Percentiles rank a stretch among this genome's conserved stretches.
phyloP scores from a whole-genome alignment of 306 rosid species.

The Prinsepia uniflora region DNA sequence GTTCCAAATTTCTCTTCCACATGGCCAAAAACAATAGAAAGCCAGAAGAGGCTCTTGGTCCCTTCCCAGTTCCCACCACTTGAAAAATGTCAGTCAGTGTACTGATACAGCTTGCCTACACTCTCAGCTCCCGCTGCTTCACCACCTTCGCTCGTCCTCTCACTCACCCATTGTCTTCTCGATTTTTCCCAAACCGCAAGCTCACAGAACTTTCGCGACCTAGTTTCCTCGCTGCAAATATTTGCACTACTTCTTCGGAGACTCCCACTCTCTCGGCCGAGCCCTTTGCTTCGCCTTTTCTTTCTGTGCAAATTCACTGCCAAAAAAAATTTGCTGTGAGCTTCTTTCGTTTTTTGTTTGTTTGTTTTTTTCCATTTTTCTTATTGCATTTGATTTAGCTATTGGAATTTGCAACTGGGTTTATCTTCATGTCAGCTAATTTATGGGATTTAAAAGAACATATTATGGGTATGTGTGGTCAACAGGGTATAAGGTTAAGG shows the following conservation, averaged over 20 bases:
- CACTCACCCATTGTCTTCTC: conserved; percentile 19
- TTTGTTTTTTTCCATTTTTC: not conserved
- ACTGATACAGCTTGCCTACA: conserved; percentile 38
- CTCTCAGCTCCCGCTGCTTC: conserved; percentile 25
- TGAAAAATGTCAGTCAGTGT: conserved; percentile 31
- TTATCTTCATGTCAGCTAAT: not conserved
- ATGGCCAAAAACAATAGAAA: not conserved
- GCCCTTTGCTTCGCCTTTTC: conserved; percentile 38
- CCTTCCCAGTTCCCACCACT: not conserved
- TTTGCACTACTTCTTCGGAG: conserved; percentile 31
- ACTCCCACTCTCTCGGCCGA: conserved; percentile 10
- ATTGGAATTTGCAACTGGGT: not conserved
- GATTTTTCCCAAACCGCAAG: conserved; percentile 29
- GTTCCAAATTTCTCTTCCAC: too few species aligned
- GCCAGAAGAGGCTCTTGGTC: not conserved
- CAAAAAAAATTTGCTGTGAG: conserved; percentile 60
- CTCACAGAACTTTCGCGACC: conserved; percentile 18
- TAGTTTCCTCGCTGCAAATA: conserved; percentile 18
- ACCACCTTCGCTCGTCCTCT: conserved; percentile 22
- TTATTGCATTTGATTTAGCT: not conserved
- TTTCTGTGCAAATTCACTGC: conserved; percentile 62
- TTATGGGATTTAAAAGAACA: not conserved
- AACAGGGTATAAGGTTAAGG: not conserved
- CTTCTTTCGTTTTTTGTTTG: not conserved
- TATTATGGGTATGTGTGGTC: not conserved